Conservation (phyloP, 23 red algal species). For the Pyropia haitanensis region DNA sequence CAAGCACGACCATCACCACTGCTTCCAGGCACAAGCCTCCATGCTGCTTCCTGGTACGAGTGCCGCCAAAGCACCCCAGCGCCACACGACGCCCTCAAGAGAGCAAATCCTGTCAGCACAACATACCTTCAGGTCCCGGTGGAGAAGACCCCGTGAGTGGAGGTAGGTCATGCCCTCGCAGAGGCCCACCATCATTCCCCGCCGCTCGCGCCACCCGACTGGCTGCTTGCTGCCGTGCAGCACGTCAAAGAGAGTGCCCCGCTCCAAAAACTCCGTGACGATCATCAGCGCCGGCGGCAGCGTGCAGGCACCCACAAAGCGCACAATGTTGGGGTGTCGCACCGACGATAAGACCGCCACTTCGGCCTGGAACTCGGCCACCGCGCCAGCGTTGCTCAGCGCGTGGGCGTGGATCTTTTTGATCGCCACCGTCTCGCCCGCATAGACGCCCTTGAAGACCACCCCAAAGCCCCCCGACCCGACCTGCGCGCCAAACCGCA, state of each 20-base stretch:
- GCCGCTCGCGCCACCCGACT: conserved; percentile 56
- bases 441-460: conserved; percentile 48
- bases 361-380: conserved; percentile 87
- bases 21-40: background rate
- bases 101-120: background rate
- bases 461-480: conserved; percentile 59
- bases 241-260: conserved; percentile 90
- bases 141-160: conserved; percentile 74
- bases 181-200: conserved; percentile 67
- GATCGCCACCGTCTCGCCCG: conserved; percentile 58
- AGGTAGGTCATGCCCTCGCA: conserved; percentile 88
- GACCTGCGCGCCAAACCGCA: conserved; percentile 46
- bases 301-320: conserved; percentile 82
- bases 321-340: conserved; percentile 77
- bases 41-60: background rate
- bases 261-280: conserved; percentile 85
- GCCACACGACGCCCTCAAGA: background rate
- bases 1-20: background rate
- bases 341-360: conserved; percentile 73
- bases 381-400: conserved; percentile 43
- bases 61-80: background rate
- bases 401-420: conserved; percentile 77
- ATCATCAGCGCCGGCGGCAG: conserved; percentile 79
- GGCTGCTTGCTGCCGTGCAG: conserved; percentile 54
- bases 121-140: conserved; percentile 80